phyloP scores from a whole-genome alignment of 768 basidiomycete genomes.

The Trametes cubensis region DNA sequence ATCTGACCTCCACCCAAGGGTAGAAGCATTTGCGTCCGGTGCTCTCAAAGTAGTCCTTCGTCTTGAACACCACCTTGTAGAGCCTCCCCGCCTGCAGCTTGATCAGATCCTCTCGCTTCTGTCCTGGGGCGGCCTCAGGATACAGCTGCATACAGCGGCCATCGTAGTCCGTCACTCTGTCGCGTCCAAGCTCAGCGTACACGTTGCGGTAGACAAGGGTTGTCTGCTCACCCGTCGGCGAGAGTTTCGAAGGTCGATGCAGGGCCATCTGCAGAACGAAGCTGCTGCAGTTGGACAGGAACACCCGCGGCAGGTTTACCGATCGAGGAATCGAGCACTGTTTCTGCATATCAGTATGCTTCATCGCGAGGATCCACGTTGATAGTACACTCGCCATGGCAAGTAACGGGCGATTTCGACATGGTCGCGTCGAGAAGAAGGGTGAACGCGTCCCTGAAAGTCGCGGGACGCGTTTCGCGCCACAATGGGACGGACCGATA shows the following conservation, averaged over 20 bases:
- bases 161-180: conserved; percentile 75
- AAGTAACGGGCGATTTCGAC: conserved; percentile 81
- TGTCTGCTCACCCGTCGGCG: conserved; percentile 60
- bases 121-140: conserved; percentile 52
- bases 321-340: conserved; percentile 84
- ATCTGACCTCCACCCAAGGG: conserved; percentile 83
- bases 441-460: neutral
- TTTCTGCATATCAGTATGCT: neutral
- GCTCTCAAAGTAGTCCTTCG: conserved; percentile 76
- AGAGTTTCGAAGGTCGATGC: conserved; percentile 31
- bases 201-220: neutral
- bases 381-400: conserved; percentile 63
- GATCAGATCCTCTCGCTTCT: conserved; percentile 44
- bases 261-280: conserved; percentile 33
- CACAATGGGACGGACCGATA: neutral
- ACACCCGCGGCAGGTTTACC: conserved; percentile 83
- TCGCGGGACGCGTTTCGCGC: conserved; percentile 1
- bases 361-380: neutral
- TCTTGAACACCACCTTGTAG: conserved; percentile 88
- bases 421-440: neutral
- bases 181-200: conserved; percentile 15
- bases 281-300: conserved; percentile 60
- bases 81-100: conserved; percentile 55
- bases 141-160: conserved; percentile 84
- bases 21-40: conserved; percentile 75